A percentile compares a stretch with the other conserved stretches of the same genome.
These are phyloP conservation scores for Teunomyces kruisii DNA, from an alignment of 805 yeast genomes.

Conservation along the genomic window DNA sequence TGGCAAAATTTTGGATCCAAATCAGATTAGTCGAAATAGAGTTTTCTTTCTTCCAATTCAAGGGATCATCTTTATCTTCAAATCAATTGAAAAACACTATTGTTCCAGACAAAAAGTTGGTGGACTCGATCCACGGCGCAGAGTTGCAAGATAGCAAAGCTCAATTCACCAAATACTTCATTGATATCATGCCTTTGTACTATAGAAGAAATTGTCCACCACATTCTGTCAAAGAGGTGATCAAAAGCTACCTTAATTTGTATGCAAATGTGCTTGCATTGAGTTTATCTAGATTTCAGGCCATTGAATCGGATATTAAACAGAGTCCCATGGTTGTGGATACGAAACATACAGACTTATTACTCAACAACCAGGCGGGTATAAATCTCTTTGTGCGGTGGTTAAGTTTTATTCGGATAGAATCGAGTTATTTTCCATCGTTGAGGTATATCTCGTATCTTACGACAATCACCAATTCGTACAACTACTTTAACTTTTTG, in stretches of 20 bases:
- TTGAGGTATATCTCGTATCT: conserved; percentile 25
- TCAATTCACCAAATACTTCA: conserved; percentile 8
- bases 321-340: conserved; percentile 5
- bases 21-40: conserved; percentile 27
- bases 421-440: conserved; percentile 27
- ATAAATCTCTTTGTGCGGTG: conserved; percentile 20
- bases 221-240: conserved; percentile 11
- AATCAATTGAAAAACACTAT: conserved; percentile 23
- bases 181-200: conserved; percentile 19
- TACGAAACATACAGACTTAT: conserved; percentile 5
- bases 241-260: conserved; percentile 17
- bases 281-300: conserved; percentile 7
- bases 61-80: conserved; percentile 25
- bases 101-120: conserved; percentile 20
- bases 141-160: conserved; percentile 8
- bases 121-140: conserved; percentile 18
- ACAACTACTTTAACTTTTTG: conserved; percentile 22
- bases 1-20: conserved; percentile 27
- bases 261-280: conserved; percentile 13
- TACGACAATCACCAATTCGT: conserved; percentile 23
- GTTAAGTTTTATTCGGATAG: conserved; percentile 27
- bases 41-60: conserved; percentile 26
- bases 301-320: not conserved
- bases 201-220: conserved; percentile 15
- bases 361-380: conserved; percentile 16